Evolutionary conservation across 768 basidiomycete genomes (phyloP).

Genomic region (Termitomyces sp.): DNA sequence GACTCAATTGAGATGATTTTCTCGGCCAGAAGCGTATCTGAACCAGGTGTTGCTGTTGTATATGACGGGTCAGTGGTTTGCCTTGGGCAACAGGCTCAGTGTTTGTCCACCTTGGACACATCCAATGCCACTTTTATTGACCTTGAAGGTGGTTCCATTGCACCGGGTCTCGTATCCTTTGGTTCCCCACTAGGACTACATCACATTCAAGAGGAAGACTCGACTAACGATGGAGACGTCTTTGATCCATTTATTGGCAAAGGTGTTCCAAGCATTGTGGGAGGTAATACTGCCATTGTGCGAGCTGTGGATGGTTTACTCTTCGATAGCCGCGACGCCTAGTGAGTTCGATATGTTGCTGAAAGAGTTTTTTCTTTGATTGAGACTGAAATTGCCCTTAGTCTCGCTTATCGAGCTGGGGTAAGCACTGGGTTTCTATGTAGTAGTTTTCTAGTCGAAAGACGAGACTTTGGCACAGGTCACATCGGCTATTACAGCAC

Average conservation of each 20-base stretch:
- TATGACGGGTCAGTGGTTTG: slow-evolving; percentile 53
- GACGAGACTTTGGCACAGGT: slow-evolving; percentile 25
- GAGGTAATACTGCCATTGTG: slow-evolving; percentile 50
- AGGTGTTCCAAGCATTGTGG: slow-evolving; percentile 46
- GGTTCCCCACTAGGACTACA: slow-evolving; percentile 71
- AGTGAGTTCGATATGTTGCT: slow-evolving; percentile 44
- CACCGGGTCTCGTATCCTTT: slow-evolving; percentile 66
- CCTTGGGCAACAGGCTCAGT: slow-evolving; percentile 32
- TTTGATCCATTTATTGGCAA: slow-evolving; percentile 49
- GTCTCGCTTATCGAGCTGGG: slow-evolving; percentile 68
- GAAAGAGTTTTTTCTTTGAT: neutral
- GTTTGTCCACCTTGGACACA: slow-evolving; percentile 19
- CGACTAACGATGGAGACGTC: slow-evolving; percentile 67
- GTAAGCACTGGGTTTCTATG: slow-evolving; percentile 32
- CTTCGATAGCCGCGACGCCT: slow-evolving; percentile 65
- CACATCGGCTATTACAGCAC: slow-evolving; percentile 65
- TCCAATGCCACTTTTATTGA: slow-evolving; percentile 44
- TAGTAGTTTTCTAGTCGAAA: neutral
- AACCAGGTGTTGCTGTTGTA: slow-evolving; percentile 37
- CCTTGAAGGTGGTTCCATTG: slow-evolving; percentile 68
- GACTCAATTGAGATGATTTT: slow-evolving; percentile 30
- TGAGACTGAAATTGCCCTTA: slow-evolving; percentile 22
- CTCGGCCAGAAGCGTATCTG: slow-evolving; percentile 19
- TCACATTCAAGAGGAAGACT: slow-evolving; percentile 65
- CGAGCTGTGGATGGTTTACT: slow-evolving; percentile 74